Evolutionary conservation across 2,329 filamentous ascomycete species (phyloP), one percentile per base, ranked within the genome.

Genomic region (Lecanoromycetidae sp.): DNA sequence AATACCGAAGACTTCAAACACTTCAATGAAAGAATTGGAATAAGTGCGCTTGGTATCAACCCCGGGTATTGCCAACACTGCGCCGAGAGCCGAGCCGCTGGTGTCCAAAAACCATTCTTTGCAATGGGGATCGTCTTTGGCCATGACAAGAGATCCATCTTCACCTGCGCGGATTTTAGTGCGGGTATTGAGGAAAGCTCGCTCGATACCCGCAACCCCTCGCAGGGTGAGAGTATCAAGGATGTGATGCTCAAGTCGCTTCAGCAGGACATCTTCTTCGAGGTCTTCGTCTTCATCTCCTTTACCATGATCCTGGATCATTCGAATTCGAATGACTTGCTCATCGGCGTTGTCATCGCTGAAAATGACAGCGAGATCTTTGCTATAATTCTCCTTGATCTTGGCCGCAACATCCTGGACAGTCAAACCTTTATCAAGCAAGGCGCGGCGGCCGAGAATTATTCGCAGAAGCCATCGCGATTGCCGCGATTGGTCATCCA

Each of bases 261-360:
- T 94, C 55, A 96, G 75, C 71, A 93, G 91, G 49, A 84, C 83
- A 61, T 96, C 90, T 54, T 95, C 87, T 48, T 84, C 77, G 45
- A 75, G 76, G 15, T 78, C 74, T 10, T 84, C 83, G 60, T 86
- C 82, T 37, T 81, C 78, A 40, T 83, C 81, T 40, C 77, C 75
- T 52, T 78, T 72, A 26, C 72, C 70, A 38, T 67, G 63, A 34
- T 76, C 70, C 57, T 75, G 71, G 52, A 93, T 79, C 58, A 88
- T 83, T 54, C 91, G 84, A 55, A 95, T 83, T 63, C 91, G 91
- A 57, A 98, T 87, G 37, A 96, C 83, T 63, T 93, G 87, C 62
- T 93, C 81, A 55, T 95, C 88, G 8, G 90, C 88, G 64, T 98
- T 98, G 71, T 95, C 91, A 65, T 98, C 91, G 66, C 87, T 94